Base-by-base conservation (phyloP, 139 green algal genomes). In the Haematococcus sp. region DNA sequence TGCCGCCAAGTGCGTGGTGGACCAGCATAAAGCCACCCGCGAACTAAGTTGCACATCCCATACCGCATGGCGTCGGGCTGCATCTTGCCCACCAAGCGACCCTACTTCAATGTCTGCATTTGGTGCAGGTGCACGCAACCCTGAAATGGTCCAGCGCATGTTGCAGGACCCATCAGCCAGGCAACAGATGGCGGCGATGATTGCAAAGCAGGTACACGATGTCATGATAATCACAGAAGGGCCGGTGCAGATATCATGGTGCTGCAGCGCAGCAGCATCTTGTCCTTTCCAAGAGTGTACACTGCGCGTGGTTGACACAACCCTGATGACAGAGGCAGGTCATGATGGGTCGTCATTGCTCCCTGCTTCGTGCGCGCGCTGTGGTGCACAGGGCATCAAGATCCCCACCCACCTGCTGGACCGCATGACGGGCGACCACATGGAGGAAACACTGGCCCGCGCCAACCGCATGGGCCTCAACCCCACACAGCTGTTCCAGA, bases 161-260 rank as follows among this genome's bases (percentile, higher is more conserved):
- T 15, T 68, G 31, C 2, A n/a, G 19, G 61, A 68, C 32, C 61
- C 61, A 30, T 30, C 25, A 30, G 32, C 40, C 25, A 68, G 40
- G 33, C 31, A 49, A 5, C 35, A 68, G 61, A 49, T 68, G 15
- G 61, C 22, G 2, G 61, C 35, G 61, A 51, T 68, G 61, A 68
- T 68, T 4, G 32, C 32, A 7, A 68, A 68, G 61, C 61, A 68
- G 61, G 61, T 51, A 17, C 11, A 11, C 40, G 7, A 19, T 49
- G 40, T n/a, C n/a, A n/a, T n/a, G n/a, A n/a, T n/a, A n/a, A n/a
- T n/a, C n/a, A n/a, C n/a, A n/a, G n/a, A n/a, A n/a, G n/a, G n/a
- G n/a, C n/a, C n/a, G n/a, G n/a, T n/a, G n/a, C n/a, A n/a, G n/a
- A n/a, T n/a, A n/a, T n/a, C n/a, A n/a, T n/a, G n/a, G n/a, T 20